A percentile compares a stretch with the other conserved stretches of the same genome.
Conservation (phyloP, 1,284 basidiomycete genomes). For the Cutaneotrichosporon sp. region DNA sequence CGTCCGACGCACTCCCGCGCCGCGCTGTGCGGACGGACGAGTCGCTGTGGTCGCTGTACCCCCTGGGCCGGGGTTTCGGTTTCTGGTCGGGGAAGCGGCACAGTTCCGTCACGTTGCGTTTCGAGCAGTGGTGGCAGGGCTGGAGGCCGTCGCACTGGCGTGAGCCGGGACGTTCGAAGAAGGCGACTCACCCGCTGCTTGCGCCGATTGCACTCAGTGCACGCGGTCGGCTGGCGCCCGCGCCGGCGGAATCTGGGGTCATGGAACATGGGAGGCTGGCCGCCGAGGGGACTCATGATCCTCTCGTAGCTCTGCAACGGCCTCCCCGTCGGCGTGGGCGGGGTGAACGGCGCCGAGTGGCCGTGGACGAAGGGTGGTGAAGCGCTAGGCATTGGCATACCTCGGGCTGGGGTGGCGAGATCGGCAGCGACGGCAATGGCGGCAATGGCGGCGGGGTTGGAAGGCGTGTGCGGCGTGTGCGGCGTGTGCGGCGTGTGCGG, state of each 20-base stretch:
- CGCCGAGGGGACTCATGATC: constrained; percentile 8
- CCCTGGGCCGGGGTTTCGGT: background rate
- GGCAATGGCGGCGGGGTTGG: too few relatives aligned
- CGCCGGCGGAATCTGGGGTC: constrained; percentile 11
- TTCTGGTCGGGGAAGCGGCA: constrained; percentile 19
- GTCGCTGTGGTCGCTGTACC: background rate
- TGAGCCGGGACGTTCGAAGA: background rate
- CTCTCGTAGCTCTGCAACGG: constrained; percentile 6
- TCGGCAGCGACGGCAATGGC: too few relatives aligned
- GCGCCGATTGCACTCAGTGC: constrained; percentile 26
- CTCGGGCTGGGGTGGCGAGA: background rate
- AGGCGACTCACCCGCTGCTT: constrained; percentile 21
- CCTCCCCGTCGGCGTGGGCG: too few relatives aligned
- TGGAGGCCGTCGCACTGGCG: constrained; percentile 25
- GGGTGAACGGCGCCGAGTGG: background rate
- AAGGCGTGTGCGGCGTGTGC: too few relatives aligned
- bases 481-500: too few relatives aligned
- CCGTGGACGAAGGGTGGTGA: background rate
- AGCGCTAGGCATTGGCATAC: too few relatives aligned
- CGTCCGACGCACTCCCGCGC: background rate
- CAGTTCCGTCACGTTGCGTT: constrained; percentile 19
- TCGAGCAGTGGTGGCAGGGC: constrained; percentile 25
- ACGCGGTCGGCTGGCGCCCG: constrained; percentile 26
- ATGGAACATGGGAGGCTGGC: background rate
- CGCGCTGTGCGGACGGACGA: background rate